Evolutionary conservation across 257 asterid species (phyloP).

Genomic region (Nicotiana attenuata): DNA sequence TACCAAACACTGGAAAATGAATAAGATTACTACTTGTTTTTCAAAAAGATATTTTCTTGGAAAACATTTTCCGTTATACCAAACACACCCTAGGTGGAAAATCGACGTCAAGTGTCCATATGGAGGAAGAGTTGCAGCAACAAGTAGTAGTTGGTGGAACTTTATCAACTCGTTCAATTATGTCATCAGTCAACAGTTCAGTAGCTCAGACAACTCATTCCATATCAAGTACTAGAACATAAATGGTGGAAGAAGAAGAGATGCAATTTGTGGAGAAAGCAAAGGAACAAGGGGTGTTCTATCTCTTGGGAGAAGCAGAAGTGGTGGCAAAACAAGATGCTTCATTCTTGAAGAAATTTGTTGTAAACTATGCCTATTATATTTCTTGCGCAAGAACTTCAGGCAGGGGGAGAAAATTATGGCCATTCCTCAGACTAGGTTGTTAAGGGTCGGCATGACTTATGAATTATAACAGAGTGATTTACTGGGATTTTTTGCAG

Average conservation of each 20-base stretch:
- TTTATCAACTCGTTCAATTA: not conserved
- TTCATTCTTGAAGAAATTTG: conserved; percentile 40
- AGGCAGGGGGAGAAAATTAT: conserved; percentile 52
- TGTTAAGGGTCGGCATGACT: conserved; percentile 65
- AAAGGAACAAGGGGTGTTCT: conserved; percentile 47
- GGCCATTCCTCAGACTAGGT: conserved; percentile 56
- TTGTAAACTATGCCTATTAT: conserved; percentile 39
- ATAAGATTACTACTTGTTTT: too few species aligned
- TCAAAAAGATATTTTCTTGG: too few species aligned
- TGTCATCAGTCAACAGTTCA: not conserved
- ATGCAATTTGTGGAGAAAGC: conserved; percentile 36
- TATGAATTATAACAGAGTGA: conserved; percentile 28
- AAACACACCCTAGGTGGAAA: too few species aligned
- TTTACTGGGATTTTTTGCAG: too few species aligned
- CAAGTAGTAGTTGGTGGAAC: not conserved
- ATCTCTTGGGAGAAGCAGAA: conserved; percentile 62
- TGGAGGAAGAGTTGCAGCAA: conserved; percentile 24
- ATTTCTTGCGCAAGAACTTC: conserved; percentile 55
- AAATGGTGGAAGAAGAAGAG: conserved; percentile 27
- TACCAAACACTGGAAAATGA: too few species aligned
- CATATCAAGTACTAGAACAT: conserved; percentile 1
- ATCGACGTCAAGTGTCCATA: conserved; percentile 23
- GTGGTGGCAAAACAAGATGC: conserved; percentile 53
- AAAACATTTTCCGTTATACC: too few species aligned
- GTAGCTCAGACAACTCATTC: conserved; percentile 32